These are phyloP conservation scores for Capsicum pubescens DNA, from an alignment of 257 asterid genomes.

Conservation along the genomic window DNA sequence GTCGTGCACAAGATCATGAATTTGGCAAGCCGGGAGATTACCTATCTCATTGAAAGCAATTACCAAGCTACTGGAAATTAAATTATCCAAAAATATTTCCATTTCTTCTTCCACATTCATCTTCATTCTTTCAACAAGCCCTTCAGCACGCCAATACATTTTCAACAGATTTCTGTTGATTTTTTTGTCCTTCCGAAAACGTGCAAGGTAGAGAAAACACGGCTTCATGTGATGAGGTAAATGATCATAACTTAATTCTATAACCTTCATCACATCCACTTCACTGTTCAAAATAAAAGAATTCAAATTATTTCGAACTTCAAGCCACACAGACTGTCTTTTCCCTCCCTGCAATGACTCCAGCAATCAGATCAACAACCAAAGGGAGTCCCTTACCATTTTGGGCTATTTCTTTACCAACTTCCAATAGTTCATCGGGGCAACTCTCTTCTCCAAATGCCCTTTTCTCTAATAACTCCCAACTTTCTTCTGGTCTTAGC, in stretches of 20 bases:
- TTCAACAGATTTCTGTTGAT: slow-evolving; percentile 22
- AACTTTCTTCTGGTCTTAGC: slow-evolving; percentile 18
- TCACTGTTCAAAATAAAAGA: not conserved
- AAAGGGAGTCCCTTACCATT: slow-evolving; percentile 41
- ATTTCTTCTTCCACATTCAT: slow-evolving; percentile 22
- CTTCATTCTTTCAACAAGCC: slow-evolving; percentile 5
- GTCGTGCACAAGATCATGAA: slow-evolving; percentile 37
- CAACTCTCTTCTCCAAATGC: slow-evolving; percentile 24
- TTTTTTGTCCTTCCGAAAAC: not conserved
- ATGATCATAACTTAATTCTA: slow-evolving; percentile 40
- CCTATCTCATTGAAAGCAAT: slow-evolving; percentile 29
- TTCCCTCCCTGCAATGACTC: slow-evolving; percentile 34
- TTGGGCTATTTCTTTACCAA: slow-evolving; percentile 33
- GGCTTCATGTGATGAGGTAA: slow-evolving; percentile 34
- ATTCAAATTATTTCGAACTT: slow-evolving; percentile 19
- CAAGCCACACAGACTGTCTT: slow-evolving; percentile 29
- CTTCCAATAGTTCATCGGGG: slow-evolving; percentile 33
- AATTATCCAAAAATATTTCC: slow-evolving; percentile 17
- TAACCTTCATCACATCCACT: slow-evolving; percentile 24
- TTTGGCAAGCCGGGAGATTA: slow-evolving; percentile 4
- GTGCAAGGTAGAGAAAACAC: slow-evolving; percentile 40
- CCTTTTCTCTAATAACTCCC: slow-evolving; percentile 35
- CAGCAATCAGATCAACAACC: slow-evolving; percentile 33
- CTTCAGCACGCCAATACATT: not conserved
- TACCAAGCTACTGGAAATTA: not conserved